Base-by-base conservation (phyloP, 2,329 filamentous ascomycete genomes). In the Cryphonectria japonica region DNA sequence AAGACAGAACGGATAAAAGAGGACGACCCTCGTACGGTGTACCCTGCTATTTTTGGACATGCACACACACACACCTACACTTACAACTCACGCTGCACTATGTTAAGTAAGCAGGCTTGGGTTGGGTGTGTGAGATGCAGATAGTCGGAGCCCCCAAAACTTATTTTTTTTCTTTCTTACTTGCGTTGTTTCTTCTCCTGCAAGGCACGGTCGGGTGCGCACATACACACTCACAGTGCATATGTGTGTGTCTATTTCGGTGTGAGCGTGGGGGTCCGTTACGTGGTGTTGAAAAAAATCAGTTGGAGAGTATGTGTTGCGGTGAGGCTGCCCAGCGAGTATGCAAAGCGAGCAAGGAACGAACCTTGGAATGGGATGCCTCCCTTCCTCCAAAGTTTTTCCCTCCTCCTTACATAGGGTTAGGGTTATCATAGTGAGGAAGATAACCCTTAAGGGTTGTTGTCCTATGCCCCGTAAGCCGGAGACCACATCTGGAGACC, bases 401-500 rank as follows among this genome's bases (percentile, higher is more conserved):
- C 3, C 4, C 43, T 46, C 16, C 0, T 46, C 22, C 19, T 9
- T 11, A 26, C 22, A 3, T 14, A 66, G 63, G 63, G 46, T 52
- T 34, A 50, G 59, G 59, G 57, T 29, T 34, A 37, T 7, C 19
- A 5, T 46, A 6, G 37, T 46, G 1, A 3, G 1, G 2, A 46
- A 46, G 43, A 16, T 39, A 7, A 39, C 6, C 37, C 37, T 8
- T 39, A 39, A 39, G 37, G 37, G 37, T 39, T 39, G 5, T 39
- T 39, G 37, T 34, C 37, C 37, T 8, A 8, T 39, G 5, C 6
- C 6, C 6, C 3, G 46, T 26, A 22, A 54, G 16, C 43, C 63
- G 63, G 63, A 66, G 63, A n/a, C 22, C 63, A 66, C 63, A 66
- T 66, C 43, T 66, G 63, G 43, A 46, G n/a, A 22, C 22, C 62